Evolutionary conservation across 169 alveolate genomes (phyloP).

Genomic region (Babesia gibsoni): DNA sequence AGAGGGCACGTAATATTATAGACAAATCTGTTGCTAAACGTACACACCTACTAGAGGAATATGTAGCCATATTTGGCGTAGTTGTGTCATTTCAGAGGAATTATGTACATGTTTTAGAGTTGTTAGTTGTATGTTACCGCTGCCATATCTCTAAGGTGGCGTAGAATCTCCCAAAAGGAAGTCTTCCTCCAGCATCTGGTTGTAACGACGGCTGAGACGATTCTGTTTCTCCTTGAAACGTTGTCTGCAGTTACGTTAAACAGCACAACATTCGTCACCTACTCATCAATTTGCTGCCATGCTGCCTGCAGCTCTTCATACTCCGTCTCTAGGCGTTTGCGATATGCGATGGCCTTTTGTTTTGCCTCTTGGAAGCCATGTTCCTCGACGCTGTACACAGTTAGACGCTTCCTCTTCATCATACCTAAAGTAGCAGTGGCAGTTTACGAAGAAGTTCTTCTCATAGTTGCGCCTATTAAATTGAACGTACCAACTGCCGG

Average conservation of each 20-base stretch:
- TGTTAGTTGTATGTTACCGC: too few species aligned
- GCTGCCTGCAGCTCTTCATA: constrained; percentile 76
- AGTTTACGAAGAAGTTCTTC: constrained; percentile 82
- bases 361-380: constrained; percentile 81
- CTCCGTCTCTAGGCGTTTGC: constrained; percentile 79
- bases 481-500: constrained; percentile 87
- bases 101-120: too few species aligned
- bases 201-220: neutral
- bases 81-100: too few species aligned
- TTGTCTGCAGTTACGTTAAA: neutral
- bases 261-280: neutral
- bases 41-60: too few species aligned
- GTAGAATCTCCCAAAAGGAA: constrained; percentile 15
- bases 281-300: constrained; percentile 72
- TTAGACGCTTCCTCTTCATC: neutral
- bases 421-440: constrained; percentile 77
- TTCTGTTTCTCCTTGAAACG: neutral
- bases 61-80: too few species aligned
- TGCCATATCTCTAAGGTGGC: too few species aligned
- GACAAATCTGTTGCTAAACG: too few species aligned
- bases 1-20: too few species aligned
- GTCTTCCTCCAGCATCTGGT: constrained; percentile 9
- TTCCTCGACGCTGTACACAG: constrained; percentile 49
- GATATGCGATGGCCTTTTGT: constrained; percentile 76
- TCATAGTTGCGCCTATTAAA: constrained; percentile 78